These are phyloP conservation scores for Kuraishia ogatae DNA, from an alignment of 805 yeast species.

Conservation along the genomic window DNA sequence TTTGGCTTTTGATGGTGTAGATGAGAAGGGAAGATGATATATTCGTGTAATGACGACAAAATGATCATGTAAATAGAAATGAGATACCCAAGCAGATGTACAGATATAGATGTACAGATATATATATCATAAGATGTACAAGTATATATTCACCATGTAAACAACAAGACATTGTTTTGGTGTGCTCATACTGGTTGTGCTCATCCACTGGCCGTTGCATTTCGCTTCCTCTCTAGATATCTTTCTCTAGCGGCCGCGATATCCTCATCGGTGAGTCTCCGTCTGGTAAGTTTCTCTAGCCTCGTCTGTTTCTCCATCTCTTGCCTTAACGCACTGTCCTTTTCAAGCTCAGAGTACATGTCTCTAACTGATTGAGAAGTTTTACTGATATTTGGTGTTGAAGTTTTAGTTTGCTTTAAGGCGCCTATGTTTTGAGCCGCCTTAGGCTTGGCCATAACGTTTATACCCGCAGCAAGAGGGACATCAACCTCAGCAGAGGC, in stretches of 20 bases:
- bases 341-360: background rate
- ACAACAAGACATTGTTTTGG: too few species aligned
- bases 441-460: background rate
- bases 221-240: constrained; percentile 10
- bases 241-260: constrained; percentile 11
- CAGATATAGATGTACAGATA: too few species aligned
- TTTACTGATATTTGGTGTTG: background rate
- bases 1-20: constrained; percentile 5
- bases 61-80: constrained; percentile 9
- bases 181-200: too few species aligned
- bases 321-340: background rate
- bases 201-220: too few species aligned
- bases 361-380: background rate
- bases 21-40: constrained; percentile 8
- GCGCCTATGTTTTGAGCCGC: background rate
- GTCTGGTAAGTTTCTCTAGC: background rate
- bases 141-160: too few species aligned
- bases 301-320: background rate
- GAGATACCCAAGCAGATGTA: background rate
- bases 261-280: constrained; percentile 8
- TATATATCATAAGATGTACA: too few species aligned
- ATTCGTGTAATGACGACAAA: constrained; percentile 10
- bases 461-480: constrained; percentile 2
- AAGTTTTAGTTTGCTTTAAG: background rate
- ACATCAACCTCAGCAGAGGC: background rate